Percentiles rank a stretch among this genome's conserved stretches.
Conservation (phyloP, 176 grass and related monocot genomes). For the Cenchrus purpureus region DNA sequence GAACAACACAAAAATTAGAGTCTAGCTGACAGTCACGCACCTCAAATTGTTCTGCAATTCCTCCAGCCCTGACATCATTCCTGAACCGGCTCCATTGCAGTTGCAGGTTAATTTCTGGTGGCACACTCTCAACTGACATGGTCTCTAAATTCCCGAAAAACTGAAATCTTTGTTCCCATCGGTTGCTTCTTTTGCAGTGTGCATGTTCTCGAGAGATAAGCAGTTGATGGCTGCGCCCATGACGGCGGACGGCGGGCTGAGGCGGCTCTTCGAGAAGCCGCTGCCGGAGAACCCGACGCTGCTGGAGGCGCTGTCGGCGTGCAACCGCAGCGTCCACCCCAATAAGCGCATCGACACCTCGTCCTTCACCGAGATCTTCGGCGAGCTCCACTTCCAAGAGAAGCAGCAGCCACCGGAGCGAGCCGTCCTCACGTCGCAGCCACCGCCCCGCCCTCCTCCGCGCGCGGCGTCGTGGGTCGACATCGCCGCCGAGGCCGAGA, state of each 20-base stretch:
- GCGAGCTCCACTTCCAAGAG: conserved; percentile 90
- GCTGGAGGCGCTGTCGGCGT: conserved; percentile 81
- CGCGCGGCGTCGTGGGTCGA: conserved; percentile 36
- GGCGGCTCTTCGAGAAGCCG: conserved; percentile 85
- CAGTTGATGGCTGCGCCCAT: conserved; percentile 27
- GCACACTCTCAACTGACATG: not conserved
- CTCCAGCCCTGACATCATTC: not conserved
- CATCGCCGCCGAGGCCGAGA: conserved; percentile 26
- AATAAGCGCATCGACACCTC: conserved; percentile 62
- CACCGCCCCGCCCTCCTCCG: not conserved
- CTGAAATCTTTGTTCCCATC: conserved; percentile 11
- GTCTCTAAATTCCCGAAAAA: conserved; percentile 3
- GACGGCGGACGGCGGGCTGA: conserved; percentile 70
- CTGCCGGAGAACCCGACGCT: conserved; percentile 88
- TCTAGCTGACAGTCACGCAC: not conserved
- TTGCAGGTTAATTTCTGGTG: conserved; percentile 7
- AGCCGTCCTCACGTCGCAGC: not conserved
- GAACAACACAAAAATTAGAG: conserved; percentile 13
- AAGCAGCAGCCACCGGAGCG: conserved; percentile 38
- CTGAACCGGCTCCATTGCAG: not conserved
- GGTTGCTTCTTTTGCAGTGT: not conserved
- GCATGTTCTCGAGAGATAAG: not conserved
- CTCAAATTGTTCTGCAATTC: conserved; percentile 19
- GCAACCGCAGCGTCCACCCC: conserved; percentile 44
- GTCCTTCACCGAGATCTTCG: conserved; percentile 94